Conservation (phyloP, 2,329 filamentous ascomycete genomes). For the Shiraia sp. region DNA sequence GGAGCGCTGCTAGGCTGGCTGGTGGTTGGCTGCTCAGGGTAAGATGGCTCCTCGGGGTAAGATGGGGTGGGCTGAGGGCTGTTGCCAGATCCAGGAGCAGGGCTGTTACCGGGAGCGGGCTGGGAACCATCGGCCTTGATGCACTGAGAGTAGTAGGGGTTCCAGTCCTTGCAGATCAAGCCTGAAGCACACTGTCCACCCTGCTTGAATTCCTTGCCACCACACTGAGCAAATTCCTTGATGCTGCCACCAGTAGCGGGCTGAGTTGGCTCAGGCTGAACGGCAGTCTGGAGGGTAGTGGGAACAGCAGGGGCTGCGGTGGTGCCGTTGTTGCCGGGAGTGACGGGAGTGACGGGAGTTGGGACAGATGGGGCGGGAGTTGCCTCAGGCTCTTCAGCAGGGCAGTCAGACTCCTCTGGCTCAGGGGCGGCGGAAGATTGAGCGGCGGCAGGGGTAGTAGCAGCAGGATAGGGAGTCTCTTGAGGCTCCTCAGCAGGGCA, state of each 20-base stretch:
- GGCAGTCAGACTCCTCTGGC: too few relatives aligned
- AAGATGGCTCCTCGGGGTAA: neutral
- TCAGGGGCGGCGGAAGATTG: too few relatives aligned
- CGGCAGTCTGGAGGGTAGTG: constrained; percentile 26
- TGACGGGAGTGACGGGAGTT: constrained; percentile 2
- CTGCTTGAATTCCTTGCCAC: constrained; percentile 49
- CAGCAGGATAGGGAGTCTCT: neutral
- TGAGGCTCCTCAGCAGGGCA: neutral
- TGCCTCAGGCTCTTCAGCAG: neutral
- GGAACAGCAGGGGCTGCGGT: constrained; percentile 7
- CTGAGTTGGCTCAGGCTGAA: constrained; percentile 23
- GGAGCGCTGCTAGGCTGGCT: constrained; percentile 8
- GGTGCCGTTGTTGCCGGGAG: constrained; percentile 2
- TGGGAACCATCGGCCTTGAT: constrained; percentile 17
- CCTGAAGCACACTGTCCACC: constrained; percentile 45
- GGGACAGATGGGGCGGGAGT: neutral
- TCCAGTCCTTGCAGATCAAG: constrained; percentile 45
- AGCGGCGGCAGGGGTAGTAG: constrained; percentile 1
- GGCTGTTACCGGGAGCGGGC: constrained; percentile 12
- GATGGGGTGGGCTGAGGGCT: neutral
- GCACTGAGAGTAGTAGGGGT: constrained; percentile 55
- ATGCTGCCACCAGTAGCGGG: constrained; percentile 14
- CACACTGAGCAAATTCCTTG: constrained; percentile 46
- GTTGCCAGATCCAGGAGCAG: constrained; percentile 1
- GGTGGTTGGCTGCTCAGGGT: constrained; percentile 5